Evolutionary conservation across 1,139 yeast genomes (phyloP).

Genomic region (Kurtzmaniella quercitrusa): DNA sequence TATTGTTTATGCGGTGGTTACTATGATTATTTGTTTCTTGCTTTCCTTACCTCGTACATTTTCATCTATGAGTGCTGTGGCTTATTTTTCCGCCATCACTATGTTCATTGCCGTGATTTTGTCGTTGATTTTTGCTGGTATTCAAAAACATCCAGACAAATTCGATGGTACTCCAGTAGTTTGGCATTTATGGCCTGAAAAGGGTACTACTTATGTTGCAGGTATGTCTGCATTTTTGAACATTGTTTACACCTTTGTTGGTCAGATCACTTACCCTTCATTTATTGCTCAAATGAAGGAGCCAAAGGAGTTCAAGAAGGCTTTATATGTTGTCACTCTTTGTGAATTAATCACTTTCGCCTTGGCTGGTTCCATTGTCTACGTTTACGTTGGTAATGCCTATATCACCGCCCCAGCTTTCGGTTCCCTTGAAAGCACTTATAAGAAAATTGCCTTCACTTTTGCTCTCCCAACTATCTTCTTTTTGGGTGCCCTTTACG

Average conservation of each 20-base stretch:
- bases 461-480: constrained; percentile 58
- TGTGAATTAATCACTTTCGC: constrained; percentile 48
- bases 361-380: constrained; percentile 52
- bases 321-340: constrained; percentile 47
- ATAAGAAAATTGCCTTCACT: constrained; percentile 54
- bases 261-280: constrained; percentile 60
- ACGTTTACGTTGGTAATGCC: constrained; percentile 53
- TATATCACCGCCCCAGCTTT: constrained; percentile 59
- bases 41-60: constrained; percentile 56
- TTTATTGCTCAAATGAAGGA: constrained; percentile 57
- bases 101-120: constrained; percentile 55
- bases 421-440: constrained; percentile 44
- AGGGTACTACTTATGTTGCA: constrained; percentile 49
- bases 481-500: constrained; percentile 53
- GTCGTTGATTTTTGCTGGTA: constrained; percentile 51
- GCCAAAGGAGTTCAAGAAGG: constrained; percentile 56
- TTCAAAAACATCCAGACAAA: constrained; percentile 45
- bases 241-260: constrained; percentile 60
- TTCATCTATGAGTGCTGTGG: constrained; percentile 46
- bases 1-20: constrained; percentile 45
- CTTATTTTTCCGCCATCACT: constrained; percentile 49
- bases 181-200: constrained; percentile 45
- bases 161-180: constrained; percentile 27
- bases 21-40: constrained; percentile 44
- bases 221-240: constrained; percentile 57